Evolutionary conservation across 345 rosid species (phyloP).

Genomic region (Carallia brachiata): DNA sequence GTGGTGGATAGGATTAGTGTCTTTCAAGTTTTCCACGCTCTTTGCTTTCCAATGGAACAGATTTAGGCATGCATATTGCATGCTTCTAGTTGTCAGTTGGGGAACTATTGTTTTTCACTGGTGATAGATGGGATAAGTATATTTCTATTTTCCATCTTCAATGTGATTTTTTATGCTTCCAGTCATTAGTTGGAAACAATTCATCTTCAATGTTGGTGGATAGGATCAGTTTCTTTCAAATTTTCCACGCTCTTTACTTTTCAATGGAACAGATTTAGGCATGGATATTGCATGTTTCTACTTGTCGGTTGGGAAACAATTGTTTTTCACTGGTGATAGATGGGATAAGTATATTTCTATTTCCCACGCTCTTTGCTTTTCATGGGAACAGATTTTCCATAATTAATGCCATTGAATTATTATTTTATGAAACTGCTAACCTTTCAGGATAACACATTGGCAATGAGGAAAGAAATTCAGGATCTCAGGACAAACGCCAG

Average conservation of each 20-base stretch:
- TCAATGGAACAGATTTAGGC: background rate
- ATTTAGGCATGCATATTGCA: background rate
- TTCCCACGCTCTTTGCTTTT: background rate
- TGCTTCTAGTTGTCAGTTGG: background rate
- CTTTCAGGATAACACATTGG: constrained; percentile 71
- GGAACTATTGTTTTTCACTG: background rate
- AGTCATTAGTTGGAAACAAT: too few species aligned
- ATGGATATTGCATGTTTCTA: background rate
- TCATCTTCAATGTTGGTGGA: too few species aligned
- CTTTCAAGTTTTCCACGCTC: too few species aligned
- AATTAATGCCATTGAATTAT: background rate
- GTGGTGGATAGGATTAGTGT: too few species aligned
- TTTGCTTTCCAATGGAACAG: too few species aligned
- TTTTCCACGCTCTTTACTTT: too few species aligned
- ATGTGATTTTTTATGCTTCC: too few species aligned
- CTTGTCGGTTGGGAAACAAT: background rate
- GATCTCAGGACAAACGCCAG: constrained; percentile 94
- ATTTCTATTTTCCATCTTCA: background rate
- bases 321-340: background rate
- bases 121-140: background rate
- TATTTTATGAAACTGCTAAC: constrained; percentile 12
- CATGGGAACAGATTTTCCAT: background rate
- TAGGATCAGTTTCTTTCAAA: too few species aligned
- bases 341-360: background rate
- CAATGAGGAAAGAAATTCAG: constrained; percentile 92